A percentile compares a stretch with the other conserved stretches of the same genome.
Evolutionary conservation across 257 asterid species (phyloP).

Genomic region (Penstemon barbatus): DNA sequence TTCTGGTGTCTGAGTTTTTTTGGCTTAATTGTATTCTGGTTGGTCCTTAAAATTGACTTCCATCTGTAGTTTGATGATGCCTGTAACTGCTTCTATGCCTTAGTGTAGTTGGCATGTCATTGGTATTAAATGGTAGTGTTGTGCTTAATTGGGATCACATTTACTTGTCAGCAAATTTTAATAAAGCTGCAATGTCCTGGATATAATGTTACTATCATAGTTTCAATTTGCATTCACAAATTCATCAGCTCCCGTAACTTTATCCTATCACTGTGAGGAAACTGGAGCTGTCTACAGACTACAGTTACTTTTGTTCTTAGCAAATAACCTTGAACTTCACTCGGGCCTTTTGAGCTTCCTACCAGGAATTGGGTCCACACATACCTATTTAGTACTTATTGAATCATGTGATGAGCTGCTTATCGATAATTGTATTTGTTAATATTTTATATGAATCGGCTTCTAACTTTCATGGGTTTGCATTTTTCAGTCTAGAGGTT

Average conservation of each 20-base stretch:
- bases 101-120: neutral
- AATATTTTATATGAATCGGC: slow-evolving; percentile 14
- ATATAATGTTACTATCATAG: neutral
- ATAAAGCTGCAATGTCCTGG: neutral
- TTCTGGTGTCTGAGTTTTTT: neutral
- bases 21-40: slow-evolving; percentile 16
- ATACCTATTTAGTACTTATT: slow-evolving; percentile 7
- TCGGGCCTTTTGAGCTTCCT: neutral
- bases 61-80: neutral
- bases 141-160: slow-evolving; percentile 14
- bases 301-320: neutral
- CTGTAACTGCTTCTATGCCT: slow-evolving; percentile 8
- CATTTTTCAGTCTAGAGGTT: slow-evolving; percentile 88
- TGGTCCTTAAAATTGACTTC: neutral
- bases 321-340: slow-evolving; percentile 9
- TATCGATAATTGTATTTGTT: slow-evolving; percentile 23
- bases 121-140: slow-evolving; percentile 9
- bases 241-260: neutral
- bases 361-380: slow-evolving; percentile 24
- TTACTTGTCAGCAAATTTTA: neutral
- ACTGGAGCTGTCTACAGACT: slow-evolving; percentile 16
- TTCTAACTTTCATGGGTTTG: slow-evolving; percentile 30
- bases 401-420: slow-evolving; percentile 24
- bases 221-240: neutral
- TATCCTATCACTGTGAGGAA: slow-evolving; percentile 25